phyloP scores from a whole-genome alignment of 345 rosid genomes.

The Eucalyptus albens region DNA sequence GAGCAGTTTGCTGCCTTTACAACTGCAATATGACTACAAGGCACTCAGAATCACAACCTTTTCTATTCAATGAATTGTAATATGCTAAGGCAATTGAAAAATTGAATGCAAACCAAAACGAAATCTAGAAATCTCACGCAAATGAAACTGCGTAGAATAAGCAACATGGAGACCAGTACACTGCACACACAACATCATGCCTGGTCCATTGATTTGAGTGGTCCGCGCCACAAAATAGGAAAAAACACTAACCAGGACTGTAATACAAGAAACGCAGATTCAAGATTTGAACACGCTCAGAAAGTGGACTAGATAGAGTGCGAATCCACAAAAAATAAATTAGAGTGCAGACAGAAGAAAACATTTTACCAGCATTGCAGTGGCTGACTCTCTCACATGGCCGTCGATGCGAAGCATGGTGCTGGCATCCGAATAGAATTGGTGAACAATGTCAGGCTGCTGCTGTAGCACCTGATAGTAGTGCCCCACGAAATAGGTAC shows the following conservation, averaged over 20 bases:
- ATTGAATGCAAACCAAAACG: not conserved
- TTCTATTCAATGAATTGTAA: not conserved
- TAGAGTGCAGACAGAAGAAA: not conserved
- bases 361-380: constrained; percentile 51
- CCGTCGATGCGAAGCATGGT: constrained; percentile 72
- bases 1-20: not conserved
- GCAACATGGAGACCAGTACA: not conserved
- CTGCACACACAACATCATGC: not conserved
- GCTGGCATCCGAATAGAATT: constrained; percentile 73
- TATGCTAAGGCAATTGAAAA: not conserved
- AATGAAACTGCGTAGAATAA: not conserved
- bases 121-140: not conserved
- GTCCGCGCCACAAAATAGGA: not conserved
- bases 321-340: not conserved
- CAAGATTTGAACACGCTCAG: not conserved
- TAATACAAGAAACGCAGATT: not conserved
- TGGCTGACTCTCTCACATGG: constrained; percentile 53
- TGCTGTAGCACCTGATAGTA: constrained; percentile 81
- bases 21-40: not conserved
- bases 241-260: not conserved
- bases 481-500: constrained; percentile 93
- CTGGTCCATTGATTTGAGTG: not conserved
- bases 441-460: constrained; percentile 82
- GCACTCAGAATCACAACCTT: not conserved
- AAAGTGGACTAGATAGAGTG: not conserved